These are phyloP conservation scores for Cyclanthera cordifolia DNA, from an alignment of 306 rosid genomes.

Conservation along the genomic window DNA sequence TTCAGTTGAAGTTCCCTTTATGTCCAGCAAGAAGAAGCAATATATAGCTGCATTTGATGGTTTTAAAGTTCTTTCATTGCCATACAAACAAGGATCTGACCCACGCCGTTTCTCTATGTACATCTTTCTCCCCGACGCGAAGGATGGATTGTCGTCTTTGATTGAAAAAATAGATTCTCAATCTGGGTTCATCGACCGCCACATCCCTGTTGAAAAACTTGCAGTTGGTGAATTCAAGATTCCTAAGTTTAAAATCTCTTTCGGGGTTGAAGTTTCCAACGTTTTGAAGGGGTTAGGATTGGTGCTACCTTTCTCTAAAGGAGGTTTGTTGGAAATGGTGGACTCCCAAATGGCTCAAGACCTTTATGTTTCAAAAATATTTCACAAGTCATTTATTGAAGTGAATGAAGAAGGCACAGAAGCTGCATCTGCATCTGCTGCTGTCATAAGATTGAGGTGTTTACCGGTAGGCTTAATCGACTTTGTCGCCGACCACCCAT, in stretches of 20 bases:
- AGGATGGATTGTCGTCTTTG: constrained; percentile 53
- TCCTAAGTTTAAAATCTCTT: constrained; percentile 70
- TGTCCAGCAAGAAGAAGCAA: constrained; percentile 50
- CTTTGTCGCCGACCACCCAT: constrained; percentile 79
- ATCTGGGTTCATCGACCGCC: constrained; percentile 37
- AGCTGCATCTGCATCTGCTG: constrained; percentile 60
- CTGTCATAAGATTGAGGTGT: constrained; percentile 5
- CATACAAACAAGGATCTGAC: constrained; percentile 51
- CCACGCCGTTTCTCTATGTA: constrained; percentile 54
- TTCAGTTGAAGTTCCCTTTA: constrained; percentile 54
- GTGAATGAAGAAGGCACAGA: constrained; percentile 83
- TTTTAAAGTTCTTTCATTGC: constrained; percentile 61
- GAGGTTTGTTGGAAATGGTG: constrained; percentile 61
- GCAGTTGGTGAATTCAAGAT: constrained; percentile 53
- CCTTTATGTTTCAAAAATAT: constrained; percentile 41
- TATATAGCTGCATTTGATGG: constrained; percentile 32
- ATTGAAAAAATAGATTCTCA: constrained; percentile 43
- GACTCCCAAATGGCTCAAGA: constrained; percentile 33
- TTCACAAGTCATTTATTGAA: constrained; percentile 59
- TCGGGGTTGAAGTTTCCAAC: constrained; percentile 40
- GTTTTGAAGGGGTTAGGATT: constrained; percentile 49
- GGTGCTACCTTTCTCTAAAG: constrained; percentile 48
- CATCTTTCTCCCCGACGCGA: constrained; percentile 56
- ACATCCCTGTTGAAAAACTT: constrained; percentile 30
- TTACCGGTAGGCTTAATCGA: constrained; percentile 15